These are phyloP conservation scores for Kwoniella dendrophila DNA, from an alignment of 768 basidiomycete species.

Conservation along the genomic window DNA sequence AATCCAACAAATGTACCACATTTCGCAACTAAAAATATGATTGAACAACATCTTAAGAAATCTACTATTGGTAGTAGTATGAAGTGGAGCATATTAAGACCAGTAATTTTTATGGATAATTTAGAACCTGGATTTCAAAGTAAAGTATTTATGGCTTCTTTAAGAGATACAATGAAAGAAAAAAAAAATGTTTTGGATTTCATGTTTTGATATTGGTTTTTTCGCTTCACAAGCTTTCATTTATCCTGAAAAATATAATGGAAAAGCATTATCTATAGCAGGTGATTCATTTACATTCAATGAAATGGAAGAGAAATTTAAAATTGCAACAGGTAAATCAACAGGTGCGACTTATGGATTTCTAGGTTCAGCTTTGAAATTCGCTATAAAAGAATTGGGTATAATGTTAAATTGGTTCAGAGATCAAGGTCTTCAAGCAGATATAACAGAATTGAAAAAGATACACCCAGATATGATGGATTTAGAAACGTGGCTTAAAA, in stretches of 20 bases:
- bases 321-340: constrained; percentile 2
- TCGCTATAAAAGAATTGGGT: constrained; percentile 10
- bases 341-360: constrained; percentile 4
- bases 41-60: constrained; percentile 3
- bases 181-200: constrained; percentile 11
- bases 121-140: not conserved
- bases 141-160: constrained; percentile 7
- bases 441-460: constrained; percentile 4
- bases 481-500: constrained; percentile 20
- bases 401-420: constrained; percentile 23
- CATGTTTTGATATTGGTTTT: constrained; percentile 11
- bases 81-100: constrained; percentile 11
- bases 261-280: constrained; percentile 7
- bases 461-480: constrained; percentile 14
- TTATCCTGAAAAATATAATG: constrained; percentile 2
- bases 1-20: constrained; percentile 21
- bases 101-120: constrained; percentile 11
- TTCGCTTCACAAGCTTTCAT: constrained; percentile 14
- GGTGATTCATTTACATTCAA: constrained; percentile 10
- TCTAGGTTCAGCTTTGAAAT: constrained; percentile 5
- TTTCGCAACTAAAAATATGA: constrained; percentile 16
- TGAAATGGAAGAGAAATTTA: constrained; percentile 4
- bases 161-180: constrained; percentile 8
- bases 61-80: not conserved
- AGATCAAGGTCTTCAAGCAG: constrained; percentile 7